Base-by-base conservation (phyloP, 208 protist species). In the Crithidia expoeki region DNA sequence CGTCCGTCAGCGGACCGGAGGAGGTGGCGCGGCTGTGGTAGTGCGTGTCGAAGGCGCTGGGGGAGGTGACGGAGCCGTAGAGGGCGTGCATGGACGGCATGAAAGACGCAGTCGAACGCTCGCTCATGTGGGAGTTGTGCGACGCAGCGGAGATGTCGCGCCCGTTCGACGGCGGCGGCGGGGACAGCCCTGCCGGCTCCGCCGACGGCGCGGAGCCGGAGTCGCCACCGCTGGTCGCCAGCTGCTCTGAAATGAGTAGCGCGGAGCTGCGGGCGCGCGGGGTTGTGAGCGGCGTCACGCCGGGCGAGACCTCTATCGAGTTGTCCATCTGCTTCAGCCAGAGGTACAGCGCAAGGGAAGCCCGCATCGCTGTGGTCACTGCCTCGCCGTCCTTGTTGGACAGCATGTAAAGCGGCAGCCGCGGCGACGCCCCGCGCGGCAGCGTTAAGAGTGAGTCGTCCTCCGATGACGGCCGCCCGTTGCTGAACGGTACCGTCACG, bases 341-440 rank as follows among this genome's bases (percentile, higher is more conserved):
- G 38, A 76, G 44, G 47, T 76, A 40, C 12, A 80, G 58, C 9
- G 63, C 60, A 16, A 71, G 62, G 42, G 65, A 72, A 1, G 64
- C 69, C 32, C 63, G 60, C 50, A 65, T 32, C 33, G 66, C 75
- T 56, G 59, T 62, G 27, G 36, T 27, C 36, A 69, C 68, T 6
- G 69, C 63, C 27, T 66, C 46, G 28, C 50, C 36, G 60, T 74
- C 49, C 21, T 21, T 32, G 62, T 76, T 76, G n/a, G 71, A 76
- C 12, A 80, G 50, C 64, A 72, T 58, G 61, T 72, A 80, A 33
- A 80, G 62, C n/a, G 75, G 75, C 14, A 74, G 42, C 4, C 46
- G 40, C 38, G 61, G 25, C 23, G 68, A 75, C 2, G 75, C 75
- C 9, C 75, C 75, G 40, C 38, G 23, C 2, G 75, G 75, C 33